phyloP scores from a whole-genome alignment of 2,329 filamentous ascomycete species.

The Fusarium lateritium region DNA sequence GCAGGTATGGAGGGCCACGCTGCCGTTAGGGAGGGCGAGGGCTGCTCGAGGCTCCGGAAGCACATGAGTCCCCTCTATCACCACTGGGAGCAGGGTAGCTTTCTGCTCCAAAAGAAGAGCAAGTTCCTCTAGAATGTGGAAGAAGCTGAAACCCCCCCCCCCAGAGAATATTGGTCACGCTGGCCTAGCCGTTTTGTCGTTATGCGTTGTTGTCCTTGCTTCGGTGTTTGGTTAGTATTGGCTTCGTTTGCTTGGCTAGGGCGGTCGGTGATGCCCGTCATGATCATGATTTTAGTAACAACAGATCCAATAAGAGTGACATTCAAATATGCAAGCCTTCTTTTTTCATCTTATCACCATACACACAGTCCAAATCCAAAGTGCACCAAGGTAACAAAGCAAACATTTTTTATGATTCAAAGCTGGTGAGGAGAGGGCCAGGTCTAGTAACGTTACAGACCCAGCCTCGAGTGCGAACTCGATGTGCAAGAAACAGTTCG shows the following conservation, averaged over 20 bases:
- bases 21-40: slow-evolving; percentile 35
- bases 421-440: slow-evolving; percentile 44
- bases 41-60: slow-evolving; percentile 34
- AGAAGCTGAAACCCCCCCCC: too few species aligned
- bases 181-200: slow-evolving; percentile 11
- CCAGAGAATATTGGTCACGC: neutral
- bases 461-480: slow-evolving; percentile 46
- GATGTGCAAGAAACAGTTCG: slow-evolving; percentile 48
- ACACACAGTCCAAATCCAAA: slow-evolving; percentile 24
- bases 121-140: slow-evolving; percentile 16
- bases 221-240: slow-evolving; percentile 7
- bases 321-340: slow-evolving; percentile 17
- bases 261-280: slow-evolving; percentile 13
- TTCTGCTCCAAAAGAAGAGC: slow-evolving; percentile 30
- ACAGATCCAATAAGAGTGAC: slow-evolving; percentile 7
- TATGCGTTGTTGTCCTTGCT: slow-evolving; percentile 14
- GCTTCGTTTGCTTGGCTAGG: slow-evolving; percentile 12
- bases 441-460: slow-evolving; percentile 50
- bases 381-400: slow-evolving; percentile 37
- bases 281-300: slow-evolving; percentile 16
- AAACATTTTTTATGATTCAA: slow-evolving; percentile 48
- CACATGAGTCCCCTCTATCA: slow-evolving; percentile 47
- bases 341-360: slow-evolving; percentile 13
- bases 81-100: slow-evolving; percentile 40
- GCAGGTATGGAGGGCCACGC: slow-evolving; percentile 25